Conservation (phyloP, 2,329 filamentous ascomycete species). For the Paecilomyces sp. region DNA sequence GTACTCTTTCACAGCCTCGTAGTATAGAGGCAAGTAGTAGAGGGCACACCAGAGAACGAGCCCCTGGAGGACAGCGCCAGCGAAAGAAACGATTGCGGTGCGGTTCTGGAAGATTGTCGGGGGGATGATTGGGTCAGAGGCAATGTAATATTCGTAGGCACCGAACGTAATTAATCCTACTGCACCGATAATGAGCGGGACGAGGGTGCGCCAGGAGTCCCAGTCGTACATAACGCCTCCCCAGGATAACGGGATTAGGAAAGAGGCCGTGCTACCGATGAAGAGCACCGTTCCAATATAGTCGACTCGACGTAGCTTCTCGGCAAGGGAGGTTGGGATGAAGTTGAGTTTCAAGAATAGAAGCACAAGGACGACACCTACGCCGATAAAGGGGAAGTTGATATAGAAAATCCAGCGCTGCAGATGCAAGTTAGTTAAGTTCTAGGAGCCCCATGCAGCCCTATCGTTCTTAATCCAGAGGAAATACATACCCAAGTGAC, state of each 20-base stretch:
- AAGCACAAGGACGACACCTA: constrained; percentile 42
- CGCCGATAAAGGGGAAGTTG: constrained; percentile 51
- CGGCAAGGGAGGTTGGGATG: constrained; percentile 38
- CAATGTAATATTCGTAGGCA: constrained; percentile 48
- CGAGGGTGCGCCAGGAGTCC: constrained; percentile 54
- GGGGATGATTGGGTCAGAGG: constrained; percentile 45
- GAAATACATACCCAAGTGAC: constrained; percentile 27
- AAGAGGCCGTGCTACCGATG: constrained; percentile 49
- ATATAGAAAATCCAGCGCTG: constrained; percentile 63
- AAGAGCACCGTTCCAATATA: constrained; percentile 58
- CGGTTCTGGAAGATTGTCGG: constrained; percentile 40
- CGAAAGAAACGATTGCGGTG: constrained; percentile 42
- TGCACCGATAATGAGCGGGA: constrained; percentile 53
- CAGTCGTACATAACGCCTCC: constrained; percentile 61
- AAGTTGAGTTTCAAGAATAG: constrained; percentile 49
- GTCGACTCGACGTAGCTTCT: constrained; percentile 52
- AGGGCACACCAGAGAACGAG: constrained; percentile 40
- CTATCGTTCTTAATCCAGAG: neutral
- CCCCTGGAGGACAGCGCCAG: constrained; percentile 52
- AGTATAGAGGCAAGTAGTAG: constrained; percentile 47
- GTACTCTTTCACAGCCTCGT: constrained; percentile 44
- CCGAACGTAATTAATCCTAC: constrained; percentile 46
- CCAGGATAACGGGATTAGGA: constrained; percentile 58
- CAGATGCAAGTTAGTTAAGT: neutral
- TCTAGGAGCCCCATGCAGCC: neutral